phyloP scores from a whole-genome alignment of 2,329 filamentous ascomycete species.

The Amauroascus niger region DNA sequence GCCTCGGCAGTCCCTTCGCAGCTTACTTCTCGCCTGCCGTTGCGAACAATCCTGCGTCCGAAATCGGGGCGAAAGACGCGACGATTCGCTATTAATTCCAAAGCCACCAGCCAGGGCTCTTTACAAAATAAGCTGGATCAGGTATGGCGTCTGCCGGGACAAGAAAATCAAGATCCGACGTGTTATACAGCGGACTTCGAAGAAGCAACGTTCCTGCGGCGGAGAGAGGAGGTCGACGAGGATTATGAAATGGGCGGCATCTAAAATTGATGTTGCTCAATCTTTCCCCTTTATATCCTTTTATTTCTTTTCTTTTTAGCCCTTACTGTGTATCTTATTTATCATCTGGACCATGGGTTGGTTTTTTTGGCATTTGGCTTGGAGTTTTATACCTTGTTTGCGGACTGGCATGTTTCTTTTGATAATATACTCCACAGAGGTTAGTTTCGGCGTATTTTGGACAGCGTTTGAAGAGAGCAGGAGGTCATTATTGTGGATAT shows the following conservation, averaged over 20 bases:
- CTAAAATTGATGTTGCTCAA: too few species aligned
- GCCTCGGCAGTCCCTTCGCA: not conserved
- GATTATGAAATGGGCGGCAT: slow-evolving; percentile 31
- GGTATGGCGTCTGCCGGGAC: slow-evolving; percentile 10
- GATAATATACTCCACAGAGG: not conserved
- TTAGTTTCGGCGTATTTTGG: not conserved
- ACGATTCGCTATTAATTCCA: slow-evolving; percentile 16
- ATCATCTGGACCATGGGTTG: not conserved
- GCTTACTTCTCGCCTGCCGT: slow-evolving; percentile 1
- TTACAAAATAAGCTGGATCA: slow-evolving; percentile 9
- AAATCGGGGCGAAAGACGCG: slow-evolving; percentile 22
- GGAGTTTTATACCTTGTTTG: not conserved
- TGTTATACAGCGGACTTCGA: slow-evolving; percentile 30
- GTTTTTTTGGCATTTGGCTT: not conserved
- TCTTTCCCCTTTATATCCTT: not conserved
- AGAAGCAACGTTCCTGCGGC: slow-evolving; percentile 37
- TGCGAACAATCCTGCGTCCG: slow-evolving; percentile 28
- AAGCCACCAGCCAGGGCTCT: slow-evolving; percentile 12
- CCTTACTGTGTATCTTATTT: not conserved
- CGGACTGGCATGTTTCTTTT: not conserved
- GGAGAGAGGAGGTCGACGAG: slow-evolving; percentile 33
- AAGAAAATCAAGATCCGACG: slow-evolving; percentile 14
- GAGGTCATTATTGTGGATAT: not conserved
- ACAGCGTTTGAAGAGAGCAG: not conserved
- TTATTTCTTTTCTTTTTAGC: not conserved